Evolutionary conservation across 1,139 yeast genomes (phyloP).

Genomic region (Lodderomyces elongisporus): DNA sequence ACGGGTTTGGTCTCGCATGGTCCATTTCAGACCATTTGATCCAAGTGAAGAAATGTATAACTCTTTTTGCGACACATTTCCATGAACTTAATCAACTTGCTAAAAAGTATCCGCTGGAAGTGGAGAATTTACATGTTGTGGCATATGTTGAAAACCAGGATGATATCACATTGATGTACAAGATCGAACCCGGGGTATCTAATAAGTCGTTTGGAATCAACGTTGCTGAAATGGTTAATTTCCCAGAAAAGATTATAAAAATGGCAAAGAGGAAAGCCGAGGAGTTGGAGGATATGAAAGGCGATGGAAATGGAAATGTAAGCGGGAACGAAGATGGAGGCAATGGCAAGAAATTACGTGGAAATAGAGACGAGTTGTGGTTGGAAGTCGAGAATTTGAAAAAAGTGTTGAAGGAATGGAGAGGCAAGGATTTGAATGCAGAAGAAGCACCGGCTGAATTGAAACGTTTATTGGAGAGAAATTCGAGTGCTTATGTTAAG

Average conservation of each 20-base stretch:
- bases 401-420: slow-evolving; percentile 60
- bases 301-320: slow-evolving; percentile 47
- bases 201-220: slow-evolving; percentile 97
- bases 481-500: slow-evolving; percentile 33
- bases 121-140: slow-evolving; percentile 84
- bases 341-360: slow-evolving; percentile 36
- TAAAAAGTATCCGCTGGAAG: slow-evolving; percentile 49
- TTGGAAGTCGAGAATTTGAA: slow-evolving; percentile 56
- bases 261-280: slow-evolving; percentile 95
- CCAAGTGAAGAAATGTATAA: slow-evolving; percentile 63
- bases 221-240: slow-evolving; percentile 92
- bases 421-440: slow-evolving; percentile 4
- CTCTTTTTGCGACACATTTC: slow-evolving; percentile 94
- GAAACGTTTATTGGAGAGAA: slow-evolving; percentile 2
- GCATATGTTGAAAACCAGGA: slow-evolving; percentile 57
- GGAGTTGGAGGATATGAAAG: slow-evolving; percentile 68
- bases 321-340: neutral
- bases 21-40: slow-evolving; percentile 87
- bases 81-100: slow-evolving; percentile 86
- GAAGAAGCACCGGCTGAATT: slow-evolving; percentile 1
- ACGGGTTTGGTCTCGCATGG: slow-evolving; percentile 98
- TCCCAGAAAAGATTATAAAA: slow-evolving; percentile 79
- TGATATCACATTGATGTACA: slow-evolving; percentile 83
- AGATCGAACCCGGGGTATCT: slow-evolving; percentile 87
- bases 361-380: slow-evolving; percentile 32